phyloP scores from a whole-genome alignment of 352 stramenopile genomes.

The Phytophthora brassicae region DNA sequence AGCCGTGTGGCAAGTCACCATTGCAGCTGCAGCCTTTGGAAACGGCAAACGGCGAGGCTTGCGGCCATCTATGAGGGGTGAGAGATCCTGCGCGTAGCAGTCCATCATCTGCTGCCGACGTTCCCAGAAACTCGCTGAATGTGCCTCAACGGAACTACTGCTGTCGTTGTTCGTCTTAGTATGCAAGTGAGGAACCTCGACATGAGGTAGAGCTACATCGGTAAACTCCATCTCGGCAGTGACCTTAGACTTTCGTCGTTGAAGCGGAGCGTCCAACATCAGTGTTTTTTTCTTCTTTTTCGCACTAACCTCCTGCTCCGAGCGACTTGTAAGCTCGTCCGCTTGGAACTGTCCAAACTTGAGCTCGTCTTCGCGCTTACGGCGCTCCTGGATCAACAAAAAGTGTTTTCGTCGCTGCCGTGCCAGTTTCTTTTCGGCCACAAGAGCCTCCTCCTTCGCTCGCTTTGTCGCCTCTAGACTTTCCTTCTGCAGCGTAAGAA shows the following conservation, averaged over 20 bases:
- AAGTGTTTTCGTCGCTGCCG: constrained; percentile 41
- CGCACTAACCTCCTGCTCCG: constrained; percentile 14
- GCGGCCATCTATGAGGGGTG: constrained; percentile 49
- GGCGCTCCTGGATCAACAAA: constrained; percentile 37
- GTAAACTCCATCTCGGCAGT: neutral
- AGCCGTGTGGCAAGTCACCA: neutral
- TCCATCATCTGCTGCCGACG: constrained; percentile 40
- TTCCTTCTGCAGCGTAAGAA: constrained; percentile 48
- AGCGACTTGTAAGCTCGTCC: constrained; percentile 22
- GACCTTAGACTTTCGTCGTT: neutral
- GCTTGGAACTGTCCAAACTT: constrained; percentile 35
- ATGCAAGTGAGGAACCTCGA: neutral
- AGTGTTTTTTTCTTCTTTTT: constrained; percentile 30
- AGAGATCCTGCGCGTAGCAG: constrained; percentile 69
- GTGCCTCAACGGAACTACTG: constrained; percentile 13
- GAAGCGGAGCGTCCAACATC: constrained; percentile 1
- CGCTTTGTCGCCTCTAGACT: constrained; percentile 43
- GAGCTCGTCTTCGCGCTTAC: constrained; percentile 48
- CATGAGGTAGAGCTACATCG: constrained; percentile 13
- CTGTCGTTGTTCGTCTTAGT: constrained; percentile 6
- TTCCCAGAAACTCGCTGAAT: constrained; percentile 32
- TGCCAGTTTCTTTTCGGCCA: constrained; percentile 33
- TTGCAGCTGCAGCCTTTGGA: constrained; percentile 18
- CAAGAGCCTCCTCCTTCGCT: constrained; percentile 35
- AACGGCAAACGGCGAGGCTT: constrained; percentile 51